phyloP scores from a whole-genome alignment of 148 eudicot species.

The Rhododendron vialii region DNA sequence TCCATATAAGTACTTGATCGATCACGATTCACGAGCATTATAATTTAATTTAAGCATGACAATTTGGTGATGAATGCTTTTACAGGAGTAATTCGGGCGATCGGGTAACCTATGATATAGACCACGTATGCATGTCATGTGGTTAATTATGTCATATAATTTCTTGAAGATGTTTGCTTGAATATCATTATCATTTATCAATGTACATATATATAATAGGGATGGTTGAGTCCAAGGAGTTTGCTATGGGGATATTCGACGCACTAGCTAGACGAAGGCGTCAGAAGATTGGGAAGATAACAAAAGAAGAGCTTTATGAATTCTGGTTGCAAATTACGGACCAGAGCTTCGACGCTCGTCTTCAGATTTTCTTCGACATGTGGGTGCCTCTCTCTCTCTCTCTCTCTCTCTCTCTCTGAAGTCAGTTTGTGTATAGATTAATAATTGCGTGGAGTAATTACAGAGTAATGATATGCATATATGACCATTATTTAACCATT shows the following conservation, averaged over 20 bases:
- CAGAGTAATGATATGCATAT: too few species aligned
- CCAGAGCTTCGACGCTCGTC: slow-evolving; percentile 92
- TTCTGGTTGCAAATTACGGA: slow-evolving; percentile 92
- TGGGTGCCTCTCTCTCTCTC: slow-evolving; percentile 13
- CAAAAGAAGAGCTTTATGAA: slow-evolving; percentile 78
- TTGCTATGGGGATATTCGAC: slow-evolving; percentile 84
- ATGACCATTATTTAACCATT: too few species aligned
- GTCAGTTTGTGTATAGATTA: too few species aligned
- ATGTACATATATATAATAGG: slow-evolving; percentile 24
- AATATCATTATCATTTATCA: too few species aligned
- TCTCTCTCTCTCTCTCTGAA: neutral
- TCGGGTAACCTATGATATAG: neutral
- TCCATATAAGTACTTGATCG: neutral
- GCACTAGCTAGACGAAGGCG: slow-evolving; percentile 75
- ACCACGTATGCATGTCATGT: too few species aligned
- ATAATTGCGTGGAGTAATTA: too few species aligned
- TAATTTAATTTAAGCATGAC: neutral
- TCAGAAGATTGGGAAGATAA: slow-evolving; percentile 48
- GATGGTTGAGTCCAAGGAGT: slow-evolving; percentile 87
- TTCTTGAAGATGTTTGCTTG: neutral
- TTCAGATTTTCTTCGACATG: slow-evolving; percentile 99
- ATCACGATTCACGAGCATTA: neutral
- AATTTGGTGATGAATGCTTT: neutral
- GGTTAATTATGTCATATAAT: neutral
- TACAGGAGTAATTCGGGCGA: neutral